Conservation (phyloP, 2,329 filamentous ascomycete species). For the Stemphylium lycopersici region DNA sequence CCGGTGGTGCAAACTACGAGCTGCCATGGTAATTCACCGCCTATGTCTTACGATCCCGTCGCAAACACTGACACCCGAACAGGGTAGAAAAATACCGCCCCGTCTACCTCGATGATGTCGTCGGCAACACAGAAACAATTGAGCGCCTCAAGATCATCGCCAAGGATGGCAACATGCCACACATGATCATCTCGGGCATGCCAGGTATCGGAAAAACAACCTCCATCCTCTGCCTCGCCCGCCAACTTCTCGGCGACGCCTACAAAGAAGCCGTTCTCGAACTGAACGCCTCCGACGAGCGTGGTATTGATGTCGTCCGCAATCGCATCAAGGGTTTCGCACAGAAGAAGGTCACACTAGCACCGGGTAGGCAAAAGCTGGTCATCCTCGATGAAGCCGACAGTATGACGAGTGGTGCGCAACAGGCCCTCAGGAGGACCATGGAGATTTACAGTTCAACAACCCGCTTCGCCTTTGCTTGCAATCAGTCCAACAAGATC, state of each 20-base stretch:
- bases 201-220: slow-evolving; percentile 99
- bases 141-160: slow-evolving; percentile 98
- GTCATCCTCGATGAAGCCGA: slow-evolving; percentile 98
- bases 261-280: slow-evolving; percentile 98
- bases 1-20: slow-evolving; percentile 65
- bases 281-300: slow-evolving; percentile 93
- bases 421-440: slow-evolving; percentile 90
- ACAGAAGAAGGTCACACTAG: slow-evolving; percentile 97
- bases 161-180: slow-evolving; percentile 98
- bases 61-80: slow-evolving; percentile 16
- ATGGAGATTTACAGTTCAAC: slow-evolving; percentile 99
- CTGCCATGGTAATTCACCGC: slow-evolving; percentile 70
- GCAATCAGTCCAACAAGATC: slow-evolving; percentile 99
- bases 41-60: background rate
- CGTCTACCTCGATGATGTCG: slow-evolving; percentile 92
- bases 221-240: slow-evolving; percentile 88
- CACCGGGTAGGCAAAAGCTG: slow-evolving; percentile 88
- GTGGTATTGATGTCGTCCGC: slow-evolving; percentile 96
- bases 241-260: slow-evolving; percentile 86
- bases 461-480: slow-evolving; percentile 95
- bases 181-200: slow-evolving; percentile 99
- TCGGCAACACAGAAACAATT: slow-evolving; percentile 97
- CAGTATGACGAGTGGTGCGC: slow-evolving; percentile 92
- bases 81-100: slow-evolving; percentile 99
- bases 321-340: slow-evolving; percentile 98